These are phyloP conservation scores for Cyberlindnera misumaiensis DNA, from an alignment of 805 yeast species.

Conservation along the genomic window DNA sequence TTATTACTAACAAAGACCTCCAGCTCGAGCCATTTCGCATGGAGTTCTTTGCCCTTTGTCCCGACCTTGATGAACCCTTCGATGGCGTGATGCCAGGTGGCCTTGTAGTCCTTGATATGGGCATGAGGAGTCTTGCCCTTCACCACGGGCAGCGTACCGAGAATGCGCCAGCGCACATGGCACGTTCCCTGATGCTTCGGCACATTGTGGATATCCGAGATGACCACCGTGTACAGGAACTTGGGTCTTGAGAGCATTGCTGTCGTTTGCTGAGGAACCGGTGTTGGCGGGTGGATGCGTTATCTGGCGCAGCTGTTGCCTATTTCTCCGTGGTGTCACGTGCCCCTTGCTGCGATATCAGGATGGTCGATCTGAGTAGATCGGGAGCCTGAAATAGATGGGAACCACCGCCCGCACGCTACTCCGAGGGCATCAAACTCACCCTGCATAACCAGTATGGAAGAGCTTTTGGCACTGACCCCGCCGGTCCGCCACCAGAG, in stretches of 20 bases:
- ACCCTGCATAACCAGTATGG: too few relatives aligned
- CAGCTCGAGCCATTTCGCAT: conserved; percentile 30
- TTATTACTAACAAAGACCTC: conserved; percentile 35
- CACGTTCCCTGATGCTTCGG: conserved; percentile 74
- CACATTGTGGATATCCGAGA: conserved; percentile 72
- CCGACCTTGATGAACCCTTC: conserved; percentile 34
- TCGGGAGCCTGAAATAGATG: too few relatives aligned
- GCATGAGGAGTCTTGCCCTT: conserved; percentile 39
- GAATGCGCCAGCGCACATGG: conserved; percentile 54
- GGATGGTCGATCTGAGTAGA: too few relatives aligned
- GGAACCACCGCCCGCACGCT: too few relatives aligned
- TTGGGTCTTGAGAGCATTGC: conserved; percentile 2
- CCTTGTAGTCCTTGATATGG: conserved; percentile 45
- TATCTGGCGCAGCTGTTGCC: too few relatives aligned
- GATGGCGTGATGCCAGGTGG: conserved; percentile 37
- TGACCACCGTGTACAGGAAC: conserved; percentile 29
- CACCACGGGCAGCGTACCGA: conserved; percentile 40
- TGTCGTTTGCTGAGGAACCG: neutral
- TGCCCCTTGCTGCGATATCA: too few relatives aligned
- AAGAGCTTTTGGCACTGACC: too few relatives aligned
- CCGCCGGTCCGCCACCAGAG: too few relatives aligned
- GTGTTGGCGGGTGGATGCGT: too few relatives aligned
- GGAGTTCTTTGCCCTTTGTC: conserved; percentile 30
- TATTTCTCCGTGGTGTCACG: too few relatives aligned
- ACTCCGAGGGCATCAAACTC: too few relatives aligned